Conservation (phyloP, 495 filamentous ascomycete species). For the Aspergillus avenaceus region DNA sequence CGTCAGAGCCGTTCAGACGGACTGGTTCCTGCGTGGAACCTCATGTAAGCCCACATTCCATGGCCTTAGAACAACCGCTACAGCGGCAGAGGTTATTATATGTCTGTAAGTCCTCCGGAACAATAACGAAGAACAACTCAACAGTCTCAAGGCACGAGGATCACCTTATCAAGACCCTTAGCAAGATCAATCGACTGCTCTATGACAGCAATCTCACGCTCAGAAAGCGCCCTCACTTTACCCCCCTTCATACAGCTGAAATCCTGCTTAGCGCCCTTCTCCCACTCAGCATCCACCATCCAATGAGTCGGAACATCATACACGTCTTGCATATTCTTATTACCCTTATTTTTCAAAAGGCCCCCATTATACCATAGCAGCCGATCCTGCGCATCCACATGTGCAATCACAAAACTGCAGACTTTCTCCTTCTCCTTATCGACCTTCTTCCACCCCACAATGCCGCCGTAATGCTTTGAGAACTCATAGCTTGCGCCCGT, state of each 20-base stretch:
- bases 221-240: background rate
- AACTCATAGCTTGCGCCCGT: slow-evolving; percentile 2
- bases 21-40: no score
- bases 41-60: no score
- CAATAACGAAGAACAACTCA: background rate
- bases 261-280: slow-evolving; percentile 7
- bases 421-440: background rate
- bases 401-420: slow-evolving; percentile 8
- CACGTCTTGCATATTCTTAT: background rate
- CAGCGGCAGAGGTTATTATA: no score
- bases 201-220: background rate
- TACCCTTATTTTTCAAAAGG: slow-evolving; percentile 6
- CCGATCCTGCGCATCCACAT: slow-evolving; percentile 5
- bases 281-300: slow-evolving; percentile 10
- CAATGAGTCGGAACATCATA: slow-evolving; percentile 4
- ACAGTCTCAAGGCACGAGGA: background rate
- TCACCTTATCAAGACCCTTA: background rate
- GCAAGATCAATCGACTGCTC: slow-evolving; percentile 7
- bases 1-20: no score
- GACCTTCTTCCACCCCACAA: slow-evolving; percentile 2
- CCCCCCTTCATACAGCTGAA: slow-evolving; percentile 4
- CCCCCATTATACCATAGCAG: slow-evolving; percentile 10
- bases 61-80: no score
- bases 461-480: slow-evolving; percentile 4
- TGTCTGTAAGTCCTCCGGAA: no score